phyloP scores from a whole-genome alignment of 2,329 filamentous ascomycete species.

The Coniella lustricola region DNA sequence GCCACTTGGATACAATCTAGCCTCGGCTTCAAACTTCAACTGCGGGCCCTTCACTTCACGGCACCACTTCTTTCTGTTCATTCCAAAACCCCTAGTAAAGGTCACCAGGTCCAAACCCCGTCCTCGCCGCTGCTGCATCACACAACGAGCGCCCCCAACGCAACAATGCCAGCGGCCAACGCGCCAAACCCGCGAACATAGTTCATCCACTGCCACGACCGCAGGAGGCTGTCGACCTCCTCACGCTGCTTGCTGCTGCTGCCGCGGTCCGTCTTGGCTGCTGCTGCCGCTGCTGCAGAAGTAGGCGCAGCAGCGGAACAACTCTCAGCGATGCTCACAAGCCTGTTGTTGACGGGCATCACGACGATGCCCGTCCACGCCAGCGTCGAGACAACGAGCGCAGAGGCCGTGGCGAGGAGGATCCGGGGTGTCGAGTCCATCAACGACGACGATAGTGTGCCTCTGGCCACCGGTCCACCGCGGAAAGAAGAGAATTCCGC shows the following conservation, averaged over 20 bases:
- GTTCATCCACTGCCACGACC: slow-evolving; percentile 10
- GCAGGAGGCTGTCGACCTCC: slow-evolving; percentile 2
- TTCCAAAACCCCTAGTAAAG: too few species aligned
- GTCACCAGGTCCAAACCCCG: not conserved
- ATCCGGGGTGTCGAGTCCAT: too few species aligned
- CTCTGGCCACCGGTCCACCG: too few species aligned
- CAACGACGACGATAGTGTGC: too few species aligned
- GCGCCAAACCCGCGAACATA: slow-evolving; percentile 4
- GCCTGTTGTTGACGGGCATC: slow-evolving; percentile 8
- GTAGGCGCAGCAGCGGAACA: too few species aligned
- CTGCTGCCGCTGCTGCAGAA: not conserved
- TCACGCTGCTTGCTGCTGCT: too few species aligned
- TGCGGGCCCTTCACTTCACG: too few species aligned
- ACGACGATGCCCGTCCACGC: slow-evolving; percentile 6
- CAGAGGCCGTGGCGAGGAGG: not conserved
- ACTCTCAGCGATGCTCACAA: slow-evolving; percentile 5
- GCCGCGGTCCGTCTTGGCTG: not conserved
- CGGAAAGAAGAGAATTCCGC: too few species aligned
- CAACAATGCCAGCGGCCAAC: slow-evolving; percentile 4
- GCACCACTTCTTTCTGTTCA: too few species aligned
- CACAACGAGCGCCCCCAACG: slow-evolving; percentile 5
- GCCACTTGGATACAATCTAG: too few species aligned
- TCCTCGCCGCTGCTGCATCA: too few species aligned
- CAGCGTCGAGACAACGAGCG: slow-evolving; percentile 4
- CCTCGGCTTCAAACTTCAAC: too few species aligned